phyloP scores from a whole-genome alignment of 2,329 filamentous ascomycete species.

The Endoconidiophora laricicola region DNA sequence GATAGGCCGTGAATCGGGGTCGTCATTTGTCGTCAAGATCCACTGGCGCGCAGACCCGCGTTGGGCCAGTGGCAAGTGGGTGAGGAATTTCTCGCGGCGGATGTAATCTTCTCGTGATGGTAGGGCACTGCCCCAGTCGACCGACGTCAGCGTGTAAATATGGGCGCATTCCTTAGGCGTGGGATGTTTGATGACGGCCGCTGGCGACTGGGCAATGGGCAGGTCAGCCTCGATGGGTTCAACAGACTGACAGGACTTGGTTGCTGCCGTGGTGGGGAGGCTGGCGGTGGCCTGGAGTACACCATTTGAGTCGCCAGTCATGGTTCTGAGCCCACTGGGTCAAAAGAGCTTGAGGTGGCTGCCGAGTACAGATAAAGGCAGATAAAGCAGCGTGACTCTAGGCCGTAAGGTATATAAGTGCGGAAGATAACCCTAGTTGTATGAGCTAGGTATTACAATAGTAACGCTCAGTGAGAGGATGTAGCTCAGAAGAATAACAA shows the following conservation, averaged over 20 bases:
- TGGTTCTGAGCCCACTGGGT: neutral
- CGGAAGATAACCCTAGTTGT: too few relatives aligned
- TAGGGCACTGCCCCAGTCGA: conserved; percentile 43
- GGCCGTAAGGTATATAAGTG: too few relatives aligned
- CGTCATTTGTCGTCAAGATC: conserved; percentile 38
- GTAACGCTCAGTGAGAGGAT: too few relatives aligned
- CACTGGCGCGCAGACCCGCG: conserved; percentile 44
- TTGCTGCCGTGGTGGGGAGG: neutral
- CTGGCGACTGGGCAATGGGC: conserved; percentile 8
- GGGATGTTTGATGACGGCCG: conserved; percentile 34
- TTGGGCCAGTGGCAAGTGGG: conserved; percentile 38
- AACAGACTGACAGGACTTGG: too few relatives aligned
- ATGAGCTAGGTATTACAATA: too few relatives aligned
- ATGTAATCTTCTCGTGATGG: conserved; percentile 35
- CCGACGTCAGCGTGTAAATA: conserved; percentile 39
- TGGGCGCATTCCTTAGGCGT: conserved; percentile 35
- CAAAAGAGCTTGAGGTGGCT: too few relatives aligned
- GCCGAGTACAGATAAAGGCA: too few relatives aligned
- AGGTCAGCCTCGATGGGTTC: neutral
- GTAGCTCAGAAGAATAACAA: too few relatives aligned
- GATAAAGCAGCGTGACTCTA: too few relatives aligned
- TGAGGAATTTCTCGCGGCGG: conserved; percentile 39
- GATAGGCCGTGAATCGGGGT: conserved; percentile 27
- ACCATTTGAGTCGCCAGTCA: conserved; percentile 7
- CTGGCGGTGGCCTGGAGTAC: neutral